Evolutionary conservation across 2,329 filamentous ascomycete genomes (phyloP), one percentile per base, ranked within the genome.

Genomic region (Fusarium sororula): DNA sequence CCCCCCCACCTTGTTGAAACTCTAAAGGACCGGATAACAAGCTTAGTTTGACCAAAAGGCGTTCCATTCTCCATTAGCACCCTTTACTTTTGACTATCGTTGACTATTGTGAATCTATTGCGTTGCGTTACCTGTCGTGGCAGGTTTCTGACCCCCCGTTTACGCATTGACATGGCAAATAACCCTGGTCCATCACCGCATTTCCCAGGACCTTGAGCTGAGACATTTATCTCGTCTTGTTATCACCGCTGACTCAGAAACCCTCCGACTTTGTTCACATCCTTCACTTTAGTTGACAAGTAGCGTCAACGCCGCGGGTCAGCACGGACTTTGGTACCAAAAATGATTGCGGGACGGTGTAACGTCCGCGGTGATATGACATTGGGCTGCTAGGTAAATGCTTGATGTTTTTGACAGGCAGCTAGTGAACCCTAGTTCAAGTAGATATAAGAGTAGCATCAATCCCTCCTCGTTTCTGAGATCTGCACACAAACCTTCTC

Each of bases 231-330:
- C 38, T 42, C 14, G n/a, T 26, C 48, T 30, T 48, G 6, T 57
- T 50, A 28, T 57, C 51, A 41, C 51, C 58, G 28, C 63, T 57
- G 30, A 63, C 37, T 54, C 48, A 48, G 35, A 44, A 50, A 39
- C 60, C 50, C 53, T 63, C 42, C 54, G 32, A 50, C 10, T 53
- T n/a, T 45, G 11, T 35, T 22, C 18, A 61, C 24, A 56, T 26
- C 37, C n/a, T 20, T 55, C 22, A 22, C 28, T 54, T 28, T 28
- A 51, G 30, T 48, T 54, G 47, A 60, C n/a, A 22, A n/a, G 24
- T 68, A 60, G 65, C 32, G 45, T 15, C 61, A 41, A 47, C 39
- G 39, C 15, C 54, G 60, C 68, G 54, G 54, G 53, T 35, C 66
- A 65, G 42, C 22, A 22, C 47, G 24, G 39, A 18, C 14, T 53